A percentile compares a stretch with the other conserved stretches of the same genome.
Conservation (phyloP, 2,329 filamentous ascomycete genomes). For the Alternaria solani region DNA sequence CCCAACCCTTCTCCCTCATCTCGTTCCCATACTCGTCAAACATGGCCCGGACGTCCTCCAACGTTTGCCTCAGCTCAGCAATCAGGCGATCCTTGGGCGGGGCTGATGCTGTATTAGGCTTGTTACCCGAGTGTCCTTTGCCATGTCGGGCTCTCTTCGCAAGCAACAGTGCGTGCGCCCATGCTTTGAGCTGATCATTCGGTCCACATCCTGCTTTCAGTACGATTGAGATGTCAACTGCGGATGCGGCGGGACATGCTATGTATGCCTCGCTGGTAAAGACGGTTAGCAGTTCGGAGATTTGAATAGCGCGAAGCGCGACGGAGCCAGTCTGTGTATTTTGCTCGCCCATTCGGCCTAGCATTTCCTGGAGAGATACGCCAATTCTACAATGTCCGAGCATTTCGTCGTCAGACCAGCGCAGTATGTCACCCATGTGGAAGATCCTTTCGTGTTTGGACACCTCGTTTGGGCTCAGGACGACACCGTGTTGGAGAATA, state of each 20-base stretch:
- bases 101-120: conserved; percentile 22
- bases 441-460: conserved; percentile 67
- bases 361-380: conserved; percentile 51
- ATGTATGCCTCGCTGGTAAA: conserved; percentile 67
- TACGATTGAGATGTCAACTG: conserved; percentile 62
- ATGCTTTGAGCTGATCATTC: conserved; percentile 65
- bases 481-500: conserved; percentile 43
- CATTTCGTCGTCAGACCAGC: conserved; percentile 56
- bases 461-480: conserved; percentile 72
- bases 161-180: conserved; percentile 67
- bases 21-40: conserved; percentile 57
- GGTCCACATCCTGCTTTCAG: conserved; percentile 67
- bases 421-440: conserved; percentile 71
- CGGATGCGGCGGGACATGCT: conserved; percentile 60
- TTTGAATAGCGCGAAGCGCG: conserved; percentile 46
- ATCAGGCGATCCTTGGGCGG: conserved; percentile 51
- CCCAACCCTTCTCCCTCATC: conserved; percentile 67
- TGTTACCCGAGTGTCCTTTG: conserved; percentile 11
- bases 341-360: conserved; percentile 37
- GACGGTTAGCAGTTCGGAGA: conserved; percentile 59
- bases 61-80: conserved; percentile 51
- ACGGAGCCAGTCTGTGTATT: conserved; percentile 39
- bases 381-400: conserved; percentile 66
- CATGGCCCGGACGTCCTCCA: conserved; percentile 50
- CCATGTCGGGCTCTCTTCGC: conserved; percentile 40